A percentile compares a stretch with the other conserved stretches of the same genome.
Evolutionary conservation across 2,329 filamentous ascomycete genomes (phyloP).

Genomic region (Shiraia sp.): DNA sequence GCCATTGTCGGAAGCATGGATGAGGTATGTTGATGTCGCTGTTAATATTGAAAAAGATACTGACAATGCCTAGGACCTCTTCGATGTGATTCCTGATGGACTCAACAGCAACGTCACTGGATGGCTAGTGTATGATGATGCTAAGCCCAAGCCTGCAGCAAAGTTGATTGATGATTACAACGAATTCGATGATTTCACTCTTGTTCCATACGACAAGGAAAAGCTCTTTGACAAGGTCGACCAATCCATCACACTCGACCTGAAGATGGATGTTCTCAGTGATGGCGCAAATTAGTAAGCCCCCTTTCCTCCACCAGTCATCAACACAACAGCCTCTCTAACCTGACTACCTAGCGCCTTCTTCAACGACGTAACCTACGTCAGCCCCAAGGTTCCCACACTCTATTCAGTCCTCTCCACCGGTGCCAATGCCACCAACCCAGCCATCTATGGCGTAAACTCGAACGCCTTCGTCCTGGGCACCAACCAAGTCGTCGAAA

Average conservation of each 20-base stretch:
- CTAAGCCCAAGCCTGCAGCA: constrained; percentile 53
- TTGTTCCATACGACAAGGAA: constrained; percentile 70
- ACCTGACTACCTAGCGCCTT: constrained; percentile 42
- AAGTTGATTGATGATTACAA: constrained; percentile 64
- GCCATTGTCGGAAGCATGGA: constrained; percentile 62
- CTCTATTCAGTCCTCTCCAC: constrained; percentile 75
- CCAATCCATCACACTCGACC: constrained; percentile 62
- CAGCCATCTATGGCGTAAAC: constrained; percentile 55
- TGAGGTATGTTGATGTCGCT: constrained; percentile 31
- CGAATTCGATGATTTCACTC: constrained; percentile 72
- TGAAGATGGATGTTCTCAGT: constrained; percentile 67
- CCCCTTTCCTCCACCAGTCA: too few species aligned
- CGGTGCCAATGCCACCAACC: constrained; percentile 51
- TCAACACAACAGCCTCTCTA: constrained; percentile 1
- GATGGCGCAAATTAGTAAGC: constrained; percentile 69
- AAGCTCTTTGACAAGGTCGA: constrained; percentile 65
- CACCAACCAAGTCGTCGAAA: constrained; percentile 69
- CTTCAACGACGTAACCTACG: constrained; percentile 77
- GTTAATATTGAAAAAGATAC: not conserved
- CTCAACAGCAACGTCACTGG: constrained; percentile 68
- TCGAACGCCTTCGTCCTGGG: constrained; percentile 66
- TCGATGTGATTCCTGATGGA: constrained; percentile 67
- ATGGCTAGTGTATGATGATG: constrained; percentile 59
- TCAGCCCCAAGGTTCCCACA: constrained; percentile 73
- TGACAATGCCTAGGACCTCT: constrained; percentile 49